phyloP scores from a whole-genome alignment of 2,329 filamentous ascomycete species.

The Xylariaceae sp. region DNA sequence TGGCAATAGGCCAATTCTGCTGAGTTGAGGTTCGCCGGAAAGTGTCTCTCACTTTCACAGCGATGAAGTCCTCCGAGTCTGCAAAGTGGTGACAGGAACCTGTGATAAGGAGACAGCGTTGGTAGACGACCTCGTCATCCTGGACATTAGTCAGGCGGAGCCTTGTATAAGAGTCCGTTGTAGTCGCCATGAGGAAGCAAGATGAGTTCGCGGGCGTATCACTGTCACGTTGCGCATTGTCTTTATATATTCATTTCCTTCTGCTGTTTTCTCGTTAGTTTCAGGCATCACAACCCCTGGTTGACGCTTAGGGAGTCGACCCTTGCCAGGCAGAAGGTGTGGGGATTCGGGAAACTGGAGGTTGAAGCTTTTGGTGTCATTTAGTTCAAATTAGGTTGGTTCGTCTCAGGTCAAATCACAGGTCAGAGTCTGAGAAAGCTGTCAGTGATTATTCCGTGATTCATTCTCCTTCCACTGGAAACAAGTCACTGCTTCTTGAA shows the following conservation, averaged over 20 bases:
- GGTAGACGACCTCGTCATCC: not conserved
- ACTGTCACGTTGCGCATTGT: not conserved
- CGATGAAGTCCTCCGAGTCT: slow-evolving; percentile 6
- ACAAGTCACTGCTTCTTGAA: too few species aligned
- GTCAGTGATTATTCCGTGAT: too few species aligned
- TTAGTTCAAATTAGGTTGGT: too few species aligned
- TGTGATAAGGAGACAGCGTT: slow-evolving; percentile 9
- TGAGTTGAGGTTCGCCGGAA: slow-evolving; percentile 1
- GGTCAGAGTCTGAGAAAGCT: too few species aligned
- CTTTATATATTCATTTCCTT: not conserved
- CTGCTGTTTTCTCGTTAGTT: too few species aligned
- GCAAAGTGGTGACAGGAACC: slow-evolving; percentile 5
- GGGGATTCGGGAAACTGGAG: too few species aligned
- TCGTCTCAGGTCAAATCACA: too few species aligned
- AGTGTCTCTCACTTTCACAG: slow-evolving; percentile 7
- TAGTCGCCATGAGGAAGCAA: not conserved
- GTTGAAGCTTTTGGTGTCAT: too few species aligned
- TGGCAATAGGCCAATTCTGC: slow-evolving; percentile 13
- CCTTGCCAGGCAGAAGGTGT: too few species aligned
- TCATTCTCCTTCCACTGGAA: too few species aligned
- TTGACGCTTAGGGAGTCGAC: too few species aligned
- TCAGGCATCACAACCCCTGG: too few species aligned
- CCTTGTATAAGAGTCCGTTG: not conserved
- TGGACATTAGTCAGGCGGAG: not conserved
- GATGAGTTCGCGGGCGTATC: not conserved